These are phyloP conservation scores for Epichloe gansuensis DNA, from an alignment of 2,329 filamentous ascomycete species.

Conservation along the genomic window DNA sequence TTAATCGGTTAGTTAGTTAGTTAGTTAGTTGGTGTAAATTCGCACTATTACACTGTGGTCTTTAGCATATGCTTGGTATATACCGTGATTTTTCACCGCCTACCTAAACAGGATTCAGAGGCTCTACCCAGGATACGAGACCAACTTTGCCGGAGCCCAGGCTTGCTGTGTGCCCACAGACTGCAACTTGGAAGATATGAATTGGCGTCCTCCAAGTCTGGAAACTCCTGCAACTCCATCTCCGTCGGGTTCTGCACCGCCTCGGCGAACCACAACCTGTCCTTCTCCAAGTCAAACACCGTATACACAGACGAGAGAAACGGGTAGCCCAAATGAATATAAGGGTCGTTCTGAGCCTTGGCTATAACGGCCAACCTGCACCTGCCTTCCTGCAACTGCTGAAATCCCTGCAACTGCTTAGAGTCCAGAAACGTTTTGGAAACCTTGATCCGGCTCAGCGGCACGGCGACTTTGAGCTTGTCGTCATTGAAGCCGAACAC, in stretches of 20 bases:
- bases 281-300: not conserved
- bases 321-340: not conserved
- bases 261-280: not conserved
- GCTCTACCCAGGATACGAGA: too few species aligned
- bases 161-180: too few species aligned
- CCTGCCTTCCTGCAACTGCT: not conserved
- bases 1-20: too few species aligned
- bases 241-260: not conserved
- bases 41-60: too few species aligned
- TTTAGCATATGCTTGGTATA: too few species aligned
- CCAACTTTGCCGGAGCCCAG: too few species aligned
- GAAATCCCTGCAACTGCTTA: fast-evolving
- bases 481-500: not conserved
- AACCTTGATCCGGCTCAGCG: not conserved
- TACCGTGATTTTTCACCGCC: too few species aligned
- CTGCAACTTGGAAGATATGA: too few species aligned
- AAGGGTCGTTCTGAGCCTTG: fast-evolving
- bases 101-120: too few species aligned
- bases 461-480: not conserved
- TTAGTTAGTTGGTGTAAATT: too few species aligned
- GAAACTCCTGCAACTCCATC: not conserved
- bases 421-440: fast-evolving
- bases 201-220: not conserved
- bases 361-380: not conserved
- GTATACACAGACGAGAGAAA: not conserved